Evolutionary conservation across 2,329 filamentous ascomycete genomes (phyloP), one percentile per base, ranked within the genome.

Genomic region (Setomelanomma holmii): DNA sequence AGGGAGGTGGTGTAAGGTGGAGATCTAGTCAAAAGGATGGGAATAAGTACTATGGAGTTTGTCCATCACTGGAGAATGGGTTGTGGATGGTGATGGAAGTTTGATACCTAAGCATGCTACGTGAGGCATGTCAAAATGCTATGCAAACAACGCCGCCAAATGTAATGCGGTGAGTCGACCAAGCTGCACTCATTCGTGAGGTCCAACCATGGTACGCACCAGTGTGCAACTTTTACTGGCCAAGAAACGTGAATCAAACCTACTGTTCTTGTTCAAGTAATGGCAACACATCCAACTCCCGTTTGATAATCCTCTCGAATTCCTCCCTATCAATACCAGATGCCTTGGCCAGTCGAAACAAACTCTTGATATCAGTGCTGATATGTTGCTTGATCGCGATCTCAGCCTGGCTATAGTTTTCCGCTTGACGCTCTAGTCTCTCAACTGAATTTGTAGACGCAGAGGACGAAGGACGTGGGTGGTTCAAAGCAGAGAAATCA

Each of bases 331-430:
- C 85, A 61, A 95, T 92, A 0, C 90, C 90, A 19, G 86, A 86
- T 1, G 86, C 82, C 36, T 83, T 84, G 20, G 89, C 87, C 56
- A 95, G 75, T 59, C 89, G 76, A 72, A 86, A 93, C 59, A 95
- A 74, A 72, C 88, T 92, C 78, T 90, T 89, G 49, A 95, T 84
- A 67, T 87, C 89, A 7, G 88, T 87, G 30, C 86, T 87, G 39
- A 95, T 86, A 74, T 93, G 90, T 74, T 92, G 88, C 73, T 89
- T 89, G 48, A 95, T 85, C 12, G 86, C 89, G 49, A 89, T 84
- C 74, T 92, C 89, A 49, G 80, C 85, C 63, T 87, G 84, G 53
- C 86, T 84, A 61, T 83, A 82, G 57, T 80, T 84, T 54, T 79
- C 78, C 1, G 82, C 83, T 48, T 80, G 74, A 22, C 80, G 72